These are phyloP conservation scores for Phoma sp. DNA, from an alignment of 2,329 filamentous ascomycete species.

Conservation along the genomic window DNA sequence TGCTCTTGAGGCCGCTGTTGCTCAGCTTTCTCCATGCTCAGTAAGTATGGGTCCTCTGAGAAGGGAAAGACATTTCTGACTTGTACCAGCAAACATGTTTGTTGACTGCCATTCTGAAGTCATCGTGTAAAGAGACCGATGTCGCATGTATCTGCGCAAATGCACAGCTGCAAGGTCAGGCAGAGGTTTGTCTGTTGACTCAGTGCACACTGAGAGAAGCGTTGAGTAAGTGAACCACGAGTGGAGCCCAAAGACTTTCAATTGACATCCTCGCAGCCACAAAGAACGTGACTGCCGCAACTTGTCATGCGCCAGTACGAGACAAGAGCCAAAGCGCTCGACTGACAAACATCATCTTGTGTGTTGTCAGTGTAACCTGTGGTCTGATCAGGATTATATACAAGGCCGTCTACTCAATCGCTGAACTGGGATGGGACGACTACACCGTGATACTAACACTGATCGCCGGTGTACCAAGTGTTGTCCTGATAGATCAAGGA, in stretches of 20 bases:
- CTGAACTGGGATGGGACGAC: conserved; percentile 50
- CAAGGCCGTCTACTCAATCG: conserved; percentile 43
- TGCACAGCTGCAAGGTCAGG: conserved; percentile 17
- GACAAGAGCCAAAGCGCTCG: conserved; percentile 43
- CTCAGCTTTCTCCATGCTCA: conserved; percentile 25
- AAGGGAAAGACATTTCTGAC: background rate
- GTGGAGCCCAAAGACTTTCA: background rate
- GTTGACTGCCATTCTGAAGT: conserved; percentile 13
- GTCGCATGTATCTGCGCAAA: conserved; percentile 25
- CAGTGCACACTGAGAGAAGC: conserved; percentile 24
- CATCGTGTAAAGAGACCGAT: conserved; percentile 19
- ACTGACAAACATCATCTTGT: conserved; percentile 43
- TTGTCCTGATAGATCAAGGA: conserved; percentile 32
- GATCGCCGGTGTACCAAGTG: conserved; percentile 31
- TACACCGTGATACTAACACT: conserved; percentile 33
- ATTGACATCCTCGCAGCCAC: conserved; percentile 37
- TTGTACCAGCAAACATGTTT: conserved; percentile 24
- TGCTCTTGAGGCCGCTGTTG: conserved; percentile 6
- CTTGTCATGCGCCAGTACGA: conserved; percentile 49
- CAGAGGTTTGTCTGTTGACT: conserved; percentile 20
- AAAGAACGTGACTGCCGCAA: conserved; percentile 50
- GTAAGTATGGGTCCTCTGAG: conserved; percentile 15
- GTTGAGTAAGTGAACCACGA: conserved; percentile 16
- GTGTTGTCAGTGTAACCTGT: conserved; percentile 42
- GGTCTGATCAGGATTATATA: conserved; percentile 48